A percentile compares a stretch with the other conserved stretches of the same genome.
Evolutionary conservation across 345 rosid genomes (phyloP).

Genomic region (Brassica rapa): DNA sequence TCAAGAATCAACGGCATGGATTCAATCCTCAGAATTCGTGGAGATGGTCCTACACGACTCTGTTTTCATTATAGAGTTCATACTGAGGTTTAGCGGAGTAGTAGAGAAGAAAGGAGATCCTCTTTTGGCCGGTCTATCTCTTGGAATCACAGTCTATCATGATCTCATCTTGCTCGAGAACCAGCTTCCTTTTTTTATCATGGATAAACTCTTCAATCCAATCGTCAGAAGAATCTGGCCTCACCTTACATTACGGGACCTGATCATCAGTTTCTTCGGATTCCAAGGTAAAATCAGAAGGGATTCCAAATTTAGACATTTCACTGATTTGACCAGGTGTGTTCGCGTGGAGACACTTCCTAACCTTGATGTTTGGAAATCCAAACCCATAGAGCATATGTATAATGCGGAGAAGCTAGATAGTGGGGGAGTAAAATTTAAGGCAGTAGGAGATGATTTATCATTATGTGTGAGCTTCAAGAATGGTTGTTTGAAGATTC

Average conservation of each 20-base stretch:
- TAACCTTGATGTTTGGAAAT: not conserved
- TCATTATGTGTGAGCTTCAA: not conserved
- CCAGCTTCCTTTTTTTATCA: constrained; percentile 34
- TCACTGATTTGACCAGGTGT: not conserved
- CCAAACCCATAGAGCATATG: not conserved
- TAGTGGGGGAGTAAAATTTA: not conserved
- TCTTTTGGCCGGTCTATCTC: constrained; percentile 5
- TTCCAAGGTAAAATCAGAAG: too few relatives aligned
- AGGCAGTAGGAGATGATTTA: not conserved
- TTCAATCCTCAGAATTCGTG: constrained; percentile 14
- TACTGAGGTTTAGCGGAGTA: not conserved
- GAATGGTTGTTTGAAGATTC: constrained; percentile 8
- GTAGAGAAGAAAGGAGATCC: not conserved
- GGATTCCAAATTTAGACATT: not conserved
- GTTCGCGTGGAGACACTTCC: not conserved
- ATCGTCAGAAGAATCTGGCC: too few relatives aligned
- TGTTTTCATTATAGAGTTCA: constrained; percentile 28
- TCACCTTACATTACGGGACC: too few relatives aligned
- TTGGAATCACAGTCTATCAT: not conserved
- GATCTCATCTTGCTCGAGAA: constrained; percentile 36
- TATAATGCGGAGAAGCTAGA: not conserved
- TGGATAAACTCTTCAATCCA: not conserved
- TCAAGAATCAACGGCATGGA: constrained; percentile 24
- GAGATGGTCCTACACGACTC: constrained; percentile 33
- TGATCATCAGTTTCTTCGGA: too few relatives aligned